A percentile compares a stretch with the other conserved stretches of the same genome.
Conservation (phyloP, 2,329 filamentous ascomycete species). For the Fusarium tanahbumbuense region DNA sequence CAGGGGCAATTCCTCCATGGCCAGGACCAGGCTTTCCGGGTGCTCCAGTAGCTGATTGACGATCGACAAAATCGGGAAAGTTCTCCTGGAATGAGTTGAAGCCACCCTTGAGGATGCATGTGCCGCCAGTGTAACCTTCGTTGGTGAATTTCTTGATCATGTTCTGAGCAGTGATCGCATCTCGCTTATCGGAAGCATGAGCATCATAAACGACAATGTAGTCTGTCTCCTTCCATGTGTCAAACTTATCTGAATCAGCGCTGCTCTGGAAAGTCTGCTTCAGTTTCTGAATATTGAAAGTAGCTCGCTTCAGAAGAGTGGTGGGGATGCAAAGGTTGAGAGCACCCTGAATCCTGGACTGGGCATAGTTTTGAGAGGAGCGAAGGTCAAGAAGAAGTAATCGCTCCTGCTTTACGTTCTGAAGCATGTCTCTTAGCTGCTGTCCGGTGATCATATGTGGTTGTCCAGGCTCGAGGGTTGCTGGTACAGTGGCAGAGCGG, state of each 20-base stretch:
- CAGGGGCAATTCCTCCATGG: constrained; percentile 66
- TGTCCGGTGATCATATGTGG: constrained; percentile 65
- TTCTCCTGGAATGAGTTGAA: constrained; percentile 78
- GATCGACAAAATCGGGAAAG: constrained; percentile 74
- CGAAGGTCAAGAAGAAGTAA: constrained; percentile 85
- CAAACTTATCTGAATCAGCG: constrained; percentile 76
- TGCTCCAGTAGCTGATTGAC: constrained; percentile 52
- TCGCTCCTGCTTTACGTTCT: constrained; percentile 53
- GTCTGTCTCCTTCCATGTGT: constrained; percentile 77
- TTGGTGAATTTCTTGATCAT: constrained; percentile 92
- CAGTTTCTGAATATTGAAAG: constrained; percentile 89
- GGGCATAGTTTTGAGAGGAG: constrained; percentile 83
- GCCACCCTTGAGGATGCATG: constrained; percentile 83
- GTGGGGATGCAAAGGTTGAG: constrained; percentile 96
- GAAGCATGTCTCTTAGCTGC: constrained; percentile 68
- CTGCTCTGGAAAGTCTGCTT: constrained; percentile 85
- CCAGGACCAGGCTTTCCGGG: constrained; percentile 61
- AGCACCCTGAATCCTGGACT: constrained; percentile 80
- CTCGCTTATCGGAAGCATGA: constrained; percentile 79
- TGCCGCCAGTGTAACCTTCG: constrained; percentile 81
- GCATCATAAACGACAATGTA: constrained; percentile 91
- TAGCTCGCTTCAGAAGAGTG: constrained; percentile 88
- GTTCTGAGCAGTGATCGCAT: constrained; percentile 83
- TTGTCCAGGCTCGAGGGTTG: constrained; percentile 58
- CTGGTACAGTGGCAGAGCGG: constrained; percentile 65